phyloP scores from a whole-genome alignment of 2,329 filamentous ascomycete genomes.

The Pseudogymnoascus sp. region DNA sequence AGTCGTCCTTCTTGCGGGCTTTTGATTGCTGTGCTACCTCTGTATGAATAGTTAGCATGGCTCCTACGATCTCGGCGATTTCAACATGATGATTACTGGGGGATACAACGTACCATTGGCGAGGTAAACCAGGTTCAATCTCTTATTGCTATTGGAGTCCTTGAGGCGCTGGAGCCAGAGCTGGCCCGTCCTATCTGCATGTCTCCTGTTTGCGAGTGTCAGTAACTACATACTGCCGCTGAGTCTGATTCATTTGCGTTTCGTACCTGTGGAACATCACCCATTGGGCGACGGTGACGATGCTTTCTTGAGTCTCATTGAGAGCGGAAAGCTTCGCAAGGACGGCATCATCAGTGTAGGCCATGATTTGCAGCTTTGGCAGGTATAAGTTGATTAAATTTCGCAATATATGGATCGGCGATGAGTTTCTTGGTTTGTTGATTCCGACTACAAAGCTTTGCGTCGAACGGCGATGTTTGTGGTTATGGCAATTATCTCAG shows the following conservation, averaged over 20 bases:
- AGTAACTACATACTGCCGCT: conserved; percentile 21
- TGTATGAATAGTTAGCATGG: conserved; percentile 33
- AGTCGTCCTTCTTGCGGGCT: conserved; percentile 85
- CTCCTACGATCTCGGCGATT: not conserved
- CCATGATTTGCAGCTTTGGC: conserved; percentile 49
- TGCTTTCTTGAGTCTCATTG: conserved; percentile 96
- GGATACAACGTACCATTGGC: conserved; percentile 65
- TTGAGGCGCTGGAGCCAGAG: conserved; percentile 87
- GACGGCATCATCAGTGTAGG: conserved; percentile 92
- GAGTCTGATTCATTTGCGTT: not conserved
- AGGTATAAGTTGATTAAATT: conserved; percentile 1
- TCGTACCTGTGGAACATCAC: conserved; percentile 95
- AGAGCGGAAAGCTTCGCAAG: conserved; percentile 89
- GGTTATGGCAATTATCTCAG: conserved; percentile 3
- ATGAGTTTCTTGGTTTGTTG: not conserved
- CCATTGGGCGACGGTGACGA: conserved; percentile 95
- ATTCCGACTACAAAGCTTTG: conserved; percentile 7
- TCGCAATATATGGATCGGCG: conserved; percentile 3
- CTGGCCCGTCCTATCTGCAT: conserved; percentile 85
- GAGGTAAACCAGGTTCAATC: conserved; percentile 86
- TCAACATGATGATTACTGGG: not conserved
- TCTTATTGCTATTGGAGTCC: conserved; percentile 77
- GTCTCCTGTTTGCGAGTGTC: conserved; percentile 53
- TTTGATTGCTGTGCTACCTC: conserved; percentile 97
- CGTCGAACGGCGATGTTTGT: not conserved